These are phyloP conservation scores for Cajanus cajan DNA, from an alignment of 306 rosid species.

Conservation along the genomic window DNA sequence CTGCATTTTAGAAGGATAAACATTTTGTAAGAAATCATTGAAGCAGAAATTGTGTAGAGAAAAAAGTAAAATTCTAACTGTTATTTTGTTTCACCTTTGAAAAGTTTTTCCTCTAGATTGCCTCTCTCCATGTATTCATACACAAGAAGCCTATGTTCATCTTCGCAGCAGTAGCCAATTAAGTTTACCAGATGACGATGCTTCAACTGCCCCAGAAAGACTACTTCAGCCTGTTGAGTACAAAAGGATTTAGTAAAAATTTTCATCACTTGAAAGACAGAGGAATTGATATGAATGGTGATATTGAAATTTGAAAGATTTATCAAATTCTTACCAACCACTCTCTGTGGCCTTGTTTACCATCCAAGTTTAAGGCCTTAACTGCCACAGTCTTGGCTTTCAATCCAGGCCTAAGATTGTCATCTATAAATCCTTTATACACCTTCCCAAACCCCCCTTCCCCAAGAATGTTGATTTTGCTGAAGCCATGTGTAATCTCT, in stretches of 20 bases:
- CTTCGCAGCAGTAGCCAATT: constrained; percentile 90
- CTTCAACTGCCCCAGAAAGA: constrained; percentile 85
- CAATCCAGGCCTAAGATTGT: constrained; percentile 57
- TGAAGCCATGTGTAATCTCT: constrained; percentile 56
- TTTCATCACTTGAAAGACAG: background rate
- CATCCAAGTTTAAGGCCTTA: constrained; percentile 74
- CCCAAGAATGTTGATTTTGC: constrained; percentile 60
- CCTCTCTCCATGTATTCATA: constrained; percentile 85
- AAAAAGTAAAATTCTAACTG: background rate
- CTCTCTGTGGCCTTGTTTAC: constrained; percentile 93
- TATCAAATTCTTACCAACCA: constrained; percentile 72
- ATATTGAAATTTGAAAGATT: background rate
- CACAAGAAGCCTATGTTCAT: constrained; percentile 84
- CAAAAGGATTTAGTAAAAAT: background rate
- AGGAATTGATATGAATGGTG: background rate
- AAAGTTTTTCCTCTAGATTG: constrained; percentile 65
- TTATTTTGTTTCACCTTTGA: constrained; percentile 39
- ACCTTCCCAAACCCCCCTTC: constrained; percentile 97
- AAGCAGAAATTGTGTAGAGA: background rate
- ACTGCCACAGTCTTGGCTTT: constrained; percentile 70
- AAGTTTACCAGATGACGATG: constrained; percentile 85
- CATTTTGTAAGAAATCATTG: constrained; percentile 4
- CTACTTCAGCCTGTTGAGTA: constrained; percentile 69
- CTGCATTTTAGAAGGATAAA: constrained; percentile 46
- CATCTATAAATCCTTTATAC: constrained; percentile 79